Conservation (phyloP, 108 stramenopile genomes). For the Pseudonitzschia multistriata region DNA sequence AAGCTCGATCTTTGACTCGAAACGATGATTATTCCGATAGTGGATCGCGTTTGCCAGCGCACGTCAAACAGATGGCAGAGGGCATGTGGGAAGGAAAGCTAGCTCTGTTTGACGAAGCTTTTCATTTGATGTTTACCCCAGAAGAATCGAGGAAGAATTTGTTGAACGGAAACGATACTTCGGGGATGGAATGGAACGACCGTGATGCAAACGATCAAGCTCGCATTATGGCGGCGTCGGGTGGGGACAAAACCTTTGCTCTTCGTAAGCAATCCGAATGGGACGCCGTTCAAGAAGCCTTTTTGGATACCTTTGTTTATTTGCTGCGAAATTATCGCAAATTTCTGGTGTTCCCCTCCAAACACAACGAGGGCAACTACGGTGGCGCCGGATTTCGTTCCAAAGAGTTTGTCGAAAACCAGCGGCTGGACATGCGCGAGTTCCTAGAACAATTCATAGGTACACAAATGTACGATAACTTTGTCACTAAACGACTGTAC, state of each 20-base stretch:
- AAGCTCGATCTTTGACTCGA: conserved; percentile 59
- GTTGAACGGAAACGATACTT: conserved; percentile 73
- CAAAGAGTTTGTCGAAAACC: conserved; percentile 65
- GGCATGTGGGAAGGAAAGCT: conserved; percentile 76
- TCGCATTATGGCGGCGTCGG: conserved; percentile 43
- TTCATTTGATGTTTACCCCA: conserved; percentile 71
- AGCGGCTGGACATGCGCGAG: conserved; percentile 59
- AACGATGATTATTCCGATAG: conserved; percentile 73
- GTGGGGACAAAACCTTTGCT: conserved; percentile 41
- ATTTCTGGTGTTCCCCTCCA: conserved; percentile 77
- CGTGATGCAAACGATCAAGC: conserved; percentile 40
- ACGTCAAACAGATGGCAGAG: conserved; percentile 74
- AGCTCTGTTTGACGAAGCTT: conserved; percentile 78
- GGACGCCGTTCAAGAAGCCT: conserved; percentile 85
- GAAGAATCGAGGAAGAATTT: conserved; percentile 75
- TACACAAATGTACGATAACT: conserved; percentile 85
- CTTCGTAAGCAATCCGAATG: conserved; percentile 64
- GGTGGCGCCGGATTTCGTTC: conserved; percentile 78
- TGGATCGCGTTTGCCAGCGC: conserved; percentile 58
- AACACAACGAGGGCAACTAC: conserved; percentile 74
- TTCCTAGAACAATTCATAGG: conserved; percentile 72
- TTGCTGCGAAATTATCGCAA: conserved; percentile 82
- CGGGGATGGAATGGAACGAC: conserved; percentile 53
- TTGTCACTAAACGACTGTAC: conserved; percentile 81
- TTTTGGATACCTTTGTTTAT: conserved; percentile 76